These are phyloP conservation scores for Xylaria acuta DNA, from an alignment of 495 filamentous ascomycete species.

Conservation along the genomic window DNA sequence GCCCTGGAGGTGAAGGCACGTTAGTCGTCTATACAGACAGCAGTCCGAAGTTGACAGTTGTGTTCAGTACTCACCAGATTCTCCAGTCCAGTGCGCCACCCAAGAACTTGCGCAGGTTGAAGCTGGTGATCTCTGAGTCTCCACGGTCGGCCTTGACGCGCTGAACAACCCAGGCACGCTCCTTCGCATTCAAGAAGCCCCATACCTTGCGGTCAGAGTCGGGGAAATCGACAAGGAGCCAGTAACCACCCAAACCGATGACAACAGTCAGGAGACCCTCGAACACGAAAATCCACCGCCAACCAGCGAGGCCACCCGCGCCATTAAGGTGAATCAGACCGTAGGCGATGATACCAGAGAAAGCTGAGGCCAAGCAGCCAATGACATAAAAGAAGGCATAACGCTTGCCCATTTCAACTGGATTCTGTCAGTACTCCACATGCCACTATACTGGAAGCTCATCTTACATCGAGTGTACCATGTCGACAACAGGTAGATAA, in stretches of 20 bases:
- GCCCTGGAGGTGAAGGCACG: slow-evolving; percentile 31
- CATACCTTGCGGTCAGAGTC: slow-evolving; percentile 60
- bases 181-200: slow-evolving; percentile 56
- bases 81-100: slow-evolving; percentile 55
- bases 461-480: slow-evolving; percentile 61
- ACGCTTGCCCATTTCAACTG: slow-evolving; percentile 65
- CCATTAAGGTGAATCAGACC: slow-evolving; percentile 64
- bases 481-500: slow-evolving; percentile 64
- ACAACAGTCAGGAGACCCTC: slow-evolving; percentile 58
- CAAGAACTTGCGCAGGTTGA: slow-evolving; percentile 56
- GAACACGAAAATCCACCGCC: slow-evolving; percentile 68
- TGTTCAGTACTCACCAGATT: slow-evolving; percentile 54
- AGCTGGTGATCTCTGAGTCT: slow-evolving; percentile 56
- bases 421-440: neutral
- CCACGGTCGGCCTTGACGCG: slow-evolving; percentile 62
- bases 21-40: neutral
- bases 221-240: slow-evolving; percentile 65
- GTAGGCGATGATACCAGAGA: slow-evolving; percentile 67
- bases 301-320: slow-evolving; percentile 54
- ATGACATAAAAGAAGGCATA: slow-evolving; percentile 69
- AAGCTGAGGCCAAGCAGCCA: slow-evolving; percentile 63
- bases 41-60: neutral
- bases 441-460: neutral
- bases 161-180: slow-evolving; percentile 59
- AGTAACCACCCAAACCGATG: slow-evolving; percentile 53